Evolutionary conservation across 164 flowering plant species (phyloP), one percentile per base, ranked within the genome.

Genomic region (Cinnamomum chago): DNA sequence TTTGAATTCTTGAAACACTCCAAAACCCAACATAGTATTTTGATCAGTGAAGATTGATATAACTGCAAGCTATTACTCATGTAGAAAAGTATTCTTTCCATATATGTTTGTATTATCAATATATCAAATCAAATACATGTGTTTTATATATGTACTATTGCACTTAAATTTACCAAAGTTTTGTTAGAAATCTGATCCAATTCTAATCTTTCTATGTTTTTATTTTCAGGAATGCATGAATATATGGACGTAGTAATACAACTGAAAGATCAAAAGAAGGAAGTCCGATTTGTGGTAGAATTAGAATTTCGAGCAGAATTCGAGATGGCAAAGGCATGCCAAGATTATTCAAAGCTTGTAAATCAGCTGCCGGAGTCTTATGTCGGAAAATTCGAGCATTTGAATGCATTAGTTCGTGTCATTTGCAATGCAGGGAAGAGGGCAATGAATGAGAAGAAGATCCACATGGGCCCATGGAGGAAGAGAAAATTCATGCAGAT

Each of bases 391-490:
- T 68, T 74, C 0, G 85, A 86, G 15, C 81, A 80, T 76, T 66
- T 88, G 55, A 76, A 73, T 9, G 79, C 85, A 30, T 70, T 84
- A 1, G 64, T 88, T 15, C 67, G 82, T 0, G 23, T 85, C 0
- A 40, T 84, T 0, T 86, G 88, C 64, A 76, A 74, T 1, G 89
- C 90, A 2, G 83, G 84, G 27, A 85, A 85, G 81, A 78, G 70
- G 68, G 84, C 85, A 3, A 79, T 77, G 81, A 76, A 74, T 72
- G 88, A 85, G 82, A 77, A 73, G 79, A 83, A 81, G 30, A 81
- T 88, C 50, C 82, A 84, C 64, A 70, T 86, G 80, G 88, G 87
- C 0, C 88, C 90, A 3, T 88, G 89, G 91, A 70, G 91, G 12
- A 88, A 84, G 50, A 67, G 73, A 18, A 77, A 82, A 33, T 88